Percentiles rank a stretch among this genome's conserved stretches.
These are phyloP conservation scores for Psophocarpus tetragonolobus DNA, from an alignment of 306 rosid genomes.

Conservation along the genomic window DNA sequence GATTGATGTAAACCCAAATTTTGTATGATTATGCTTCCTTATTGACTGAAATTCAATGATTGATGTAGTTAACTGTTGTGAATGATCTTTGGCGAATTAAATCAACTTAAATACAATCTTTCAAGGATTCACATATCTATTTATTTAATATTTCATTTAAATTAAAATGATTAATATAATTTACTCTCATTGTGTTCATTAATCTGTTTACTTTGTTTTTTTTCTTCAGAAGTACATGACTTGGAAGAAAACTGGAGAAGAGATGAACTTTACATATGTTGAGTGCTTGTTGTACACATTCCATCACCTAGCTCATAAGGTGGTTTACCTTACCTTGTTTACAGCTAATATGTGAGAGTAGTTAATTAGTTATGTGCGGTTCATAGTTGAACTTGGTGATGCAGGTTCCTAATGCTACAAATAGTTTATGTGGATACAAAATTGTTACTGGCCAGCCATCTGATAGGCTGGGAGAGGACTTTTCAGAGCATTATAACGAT, in stretches of 20 bases:
- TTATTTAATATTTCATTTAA: neutral
- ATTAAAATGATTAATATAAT: neutral
- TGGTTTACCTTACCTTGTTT: slow-evolving; percentile 34
- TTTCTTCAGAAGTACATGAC: slow-evolving; percentile 80
- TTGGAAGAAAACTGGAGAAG: slow-evolving; percentile 88
- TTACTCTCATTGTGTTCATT: slow-evolving; percentile 1
- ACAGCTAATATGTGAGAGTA: neutral
- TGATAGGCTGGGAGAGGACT: slow-evolving; percentile 98
- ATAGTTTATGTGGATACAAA: slow-evolving; percentile 95
- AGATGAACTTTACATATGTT: slow-evolving; percentile 86
- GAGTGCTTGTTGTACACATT: slow-evolving; percentile 94
- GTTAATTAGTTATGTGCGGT: slow-evolving; percentile 6
- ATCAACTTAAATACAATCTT: neutral
- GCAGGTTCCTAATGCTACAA: slow-evolving; percentile 98
- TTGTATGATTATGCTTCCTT: neutral
- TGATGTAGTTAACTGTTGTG: slow-evolving; percentile 21
- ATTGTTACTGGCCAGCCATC: slow-evolving; percentile 99
- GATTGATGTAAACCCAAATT: neutral
- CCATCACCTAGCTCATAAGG: slow-evolving; percentile 98
- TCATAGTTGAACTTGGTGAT: slow-evolving; percentile 24
- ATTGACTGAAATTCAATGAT: neutral
- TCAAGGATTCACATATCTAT: neutral
- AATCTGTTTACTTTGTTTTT: slow-evolving; percentile 19
- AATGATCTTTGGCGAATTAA: neutral
- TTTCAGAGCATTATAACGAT: slow-evolving; percentile 71